Conservation (phyloP, 2,329 filamentous ascomycete genomes). For the Cercospora zeae-maydis region DNA sequence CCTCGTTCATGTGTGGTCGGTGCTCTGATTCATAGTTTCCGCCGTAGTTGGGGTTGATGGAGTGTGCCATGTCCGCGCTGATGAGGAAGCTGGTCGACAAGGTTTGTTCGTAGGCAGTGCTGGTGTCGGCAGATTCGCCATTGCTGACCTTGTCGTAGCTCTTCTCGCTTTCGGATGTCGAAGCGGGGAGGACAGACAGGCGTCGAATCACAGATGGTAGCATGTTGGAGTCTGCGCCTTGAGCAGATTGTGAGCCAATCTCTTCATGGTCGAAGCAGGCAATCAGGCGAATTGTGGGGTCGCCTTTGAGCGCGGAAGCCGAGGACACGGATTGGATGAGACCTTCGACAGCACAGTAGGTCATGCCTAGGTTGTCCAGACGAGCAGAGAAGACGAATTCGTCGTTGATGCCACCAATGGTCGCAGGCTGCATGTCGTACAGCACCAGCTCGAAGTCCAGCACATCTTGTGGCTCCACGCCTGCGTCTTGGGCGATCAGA, state of each 20-base stretch:
- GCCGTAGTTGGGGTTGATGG: constrained; percentile 90
- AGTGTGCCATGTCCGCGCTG: constrained; percentile 96
- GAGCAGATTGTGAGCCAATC: constrained; percentile 86
- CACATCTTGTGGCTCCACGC: constrained; percentile 65
- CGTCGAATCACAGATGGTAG: constrained; percentile 83
- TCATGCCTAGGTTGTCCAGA: constrained; percentile 94
- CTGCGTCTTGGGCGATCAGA: constrained; percentile 76
- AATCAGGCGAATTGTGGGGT: constrained; percentile 81
- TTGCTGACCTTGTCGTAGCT: constrained; percentile 61
- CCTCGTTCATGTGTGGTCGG: constrained; percentile 92
- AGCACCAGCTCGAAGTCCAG: constrained; percentile 96
- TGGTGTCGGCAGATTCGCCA: constrained; percentile 52
- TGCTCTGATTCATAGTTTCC: constrained; percentile 89
- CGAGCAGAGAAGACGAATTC: constrained; percentile 96
- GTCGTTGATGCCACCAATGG: constrained; percentile 82
- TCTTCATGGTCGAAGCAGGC: constrained; percentile 98
- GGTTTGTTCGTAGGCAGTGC: constrained; percentile 90
- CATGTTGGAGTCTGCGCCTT: constrained; percentile 89
- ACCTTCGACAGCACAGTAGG: constrained; percentile 83
- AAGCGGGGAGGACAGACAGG: constrained; percentile 71
- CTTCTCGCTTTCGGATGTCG: constrained; percentile 55
- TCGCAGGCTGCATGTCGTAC: constrained; percentile 90
- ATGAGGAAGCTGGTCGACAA: constrained; percentile 87
- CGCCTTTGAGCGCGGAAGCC: constrained; percentile 64
- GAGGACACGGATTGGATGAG: constrained; percentile 73